phyloP scores from a whole-genome alignment of 495 filamentous ascomycete genomes.

The Sporormia fimetaria region DNA sequence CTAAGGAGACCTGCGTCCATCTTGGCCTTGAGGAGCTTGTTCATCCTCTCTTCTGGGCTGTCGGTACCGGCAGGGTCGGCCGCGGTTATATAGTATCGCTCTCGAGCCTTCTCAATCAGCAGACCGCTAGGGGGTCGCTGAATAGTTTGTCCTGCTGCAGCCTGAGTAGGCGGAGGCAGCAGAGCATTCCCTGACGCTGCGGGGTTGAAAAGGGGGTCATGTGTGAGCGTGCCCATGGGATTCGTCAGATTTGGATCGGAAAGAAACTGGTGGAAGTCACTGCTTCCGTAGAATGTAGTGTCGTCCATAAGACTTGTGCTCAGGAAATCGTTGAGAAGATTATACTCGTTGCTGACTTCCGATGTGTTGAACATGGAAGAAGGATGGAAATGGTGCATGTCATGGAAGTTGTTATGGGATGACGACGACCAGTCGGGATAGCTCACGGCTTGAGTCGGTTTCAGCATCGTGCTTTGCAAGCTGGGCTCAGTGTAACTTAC shows the following conservation, averaged over 20 bases:
- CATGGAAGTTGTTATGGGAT: slow-evolving; percentile 72
- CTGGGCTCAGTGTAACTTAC: slow-evolving; percentile 46
- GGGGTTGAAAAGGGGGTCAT: slow-evolving; percentile 19
- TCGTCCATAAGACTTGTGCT: slow-evolving; percentile 80
- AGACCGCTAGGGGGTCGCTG: slow-evolving; percentile 47
- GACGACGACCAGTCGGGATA: slow-evolving; percentile 59
- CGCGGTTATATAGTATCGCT: slow-evolving; percentile 90
- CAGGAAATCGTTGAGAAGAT: slow-evolving; percentile 90
- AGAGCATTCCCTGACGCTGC: slow-evolving; percentile 11
- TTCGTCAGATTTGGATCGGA: slow-evolving; percentile 46
- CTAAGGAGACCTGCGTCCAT: slow-evolving; percentile 88
- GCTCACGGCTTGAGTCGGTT: slow-evolving; percentile 42
- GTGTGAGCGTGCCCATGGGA: slow-evolving; percentile 35
- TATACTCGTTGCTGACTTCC: slow-evolving; percentile 91
- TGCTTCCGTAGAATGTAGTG: slow-evolving; percentile 51
- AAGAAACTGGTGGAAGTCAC: slow-evolving; percentile 46
- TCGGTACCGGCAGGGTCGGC: slow-evolving; percentile 89
- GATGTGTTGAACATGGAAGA: slow-evolving; percentile 92
- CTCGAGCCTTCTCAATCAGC: slow-evolving; percentile 69
- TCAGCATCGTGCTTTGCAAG: slow-evolving; percentile 11
- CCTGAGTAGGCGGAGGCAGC: slow-evolving; percentile 24
- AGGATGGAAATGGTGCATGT: slow-evolving; percentile 88
- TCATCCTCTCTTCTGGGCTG: slow-evolving; percentile 87
- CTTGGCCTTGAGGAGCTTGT: slow-evolving; percentile 86
- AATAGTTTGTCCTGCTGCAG: slow-evolving; percentile 41